These are phyloP conservation scores for Pholiota microspora DNA, from an alignment of 768 basidiomycete species.

Conservation along the genomic window DNA sequence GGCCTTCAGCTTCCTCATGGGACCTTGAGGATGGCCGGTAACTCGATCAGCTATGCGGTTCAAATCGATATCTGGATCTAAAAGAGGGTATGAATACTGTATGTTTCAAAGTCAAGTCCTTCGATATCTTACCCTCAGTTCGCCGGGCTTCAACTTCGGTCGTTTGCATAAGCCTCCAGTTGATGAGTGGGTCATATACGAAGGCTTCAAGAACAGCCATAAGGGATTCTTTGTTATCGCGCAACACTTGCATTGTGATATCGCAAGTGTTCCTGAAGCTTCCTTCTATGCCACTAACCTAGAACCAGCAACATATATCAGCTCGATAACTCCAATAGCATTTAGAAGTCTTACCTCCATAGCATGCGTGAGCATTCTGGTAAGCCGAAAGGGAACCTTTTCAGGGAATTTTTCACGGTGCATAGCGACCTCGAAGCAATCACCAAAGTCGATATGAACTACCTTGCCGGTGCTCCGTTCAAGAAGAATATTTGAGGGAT, in stretches of 20 bases:
- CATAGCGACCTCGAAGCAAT: slow-evolving; percentile 98
- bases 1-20: slow-evolving; percentile 77
- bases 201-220: slow-evolving; percentile 99
- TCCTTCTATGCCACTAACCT: slow-evolving; percentile 98
- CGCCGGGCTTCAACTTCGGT: slow-evolving; percentile 73
- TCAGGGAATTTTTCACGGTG: slow-evolving; percentile 98
- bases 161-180: slow-evolving; percentile 90
- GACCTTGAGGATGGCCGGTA: slow-evolving; percentile 75
- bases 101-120: background rate
- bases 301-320: slow-evolving; percentile 11
- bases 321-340: background rate
- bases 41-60: slow-evolving; percentile 62
- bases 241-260: slow-evolving; percentile 94
- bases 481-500: slow-evolving; percentile 92
- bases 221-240: slow-evolving; percentile 97
- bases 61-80: slow-evolving; percentile 42
- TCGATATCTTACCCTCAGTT: slow-evolving; percentile 51
- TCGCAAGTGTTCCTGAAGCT: slow-evolving; percentile 96
- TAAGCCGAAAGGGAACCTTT: slow-evolving; percentile 96
- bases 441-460: slow-evolving; percentile 96
- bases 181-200: slow-evolving; percentile 97
- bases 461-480: slow-evolving; percentile 92
- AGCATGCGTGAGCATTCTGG: slow-evolving; percentile 96
- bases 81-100: slow-evolving; percentile 20
- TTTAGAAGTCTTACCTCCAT: slow-evolving; percentile 76